Evolutionary conservation across 2,329 filamentous ascomycete genomes (phyloP), one percentile per base, ranked within the genome.

Genomic region (Colletotrichum sublineola): DNA sequence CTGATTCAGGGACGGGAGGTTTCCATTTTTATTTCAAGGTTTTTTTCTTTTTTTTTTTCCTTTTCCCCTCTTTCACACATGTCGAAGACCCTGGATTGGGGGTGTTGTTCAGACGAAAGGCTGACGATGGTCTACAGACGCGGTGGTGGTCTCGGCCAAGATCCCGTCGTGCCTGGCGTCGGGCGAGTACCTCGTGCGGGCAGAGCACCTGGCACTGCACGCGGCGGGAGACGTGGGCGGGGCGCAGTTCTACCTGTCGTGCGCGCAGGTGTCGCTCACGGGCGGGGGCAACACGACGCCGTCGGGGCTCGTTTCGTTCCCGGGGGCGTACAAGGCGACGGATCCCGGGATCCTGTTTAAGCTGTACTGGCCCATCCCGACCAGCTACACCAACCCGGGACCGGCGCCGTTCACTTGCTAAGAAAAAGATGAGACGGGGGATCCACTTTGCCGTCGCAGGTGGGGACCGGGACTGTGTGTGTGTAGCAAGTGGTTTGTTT

Each of bases 121-220:
- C 48, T 29, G 5, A 62, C 33, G 42, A 31, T 52, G 1, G 2
- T n/a, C n/a, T 46, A n/a, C 53, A 72, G 69, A 72, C 46, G 53
- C 42, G 0, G 38, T 53, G 20, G 53, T 61, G 2, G 33, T 72
- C 31, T 64, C 65, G 4, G 46, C 60, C 46, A 72, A 69, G 65
- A 72, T 72, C 40, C 69, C 66, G 6, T 48, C 69, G 2, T 72
- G 69, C 60, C 55, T 72, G n/a, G 58, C 69, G 44, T 46, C 60
- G 14, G 85, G 85, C 55, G 84, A 86, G 73, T 87, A 87, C 74
- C 82, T 87, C 53, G 76, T 87, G 15, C 82, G 85, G n/a, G 83
- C 83, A 14, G 85, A 87, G 78, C 84, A 86, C 73, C 83, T 87
- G 67, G 85, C 81, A 7, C 80, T 87, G 15, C 85, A 87, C 77